Base-by-base conservation (phyloP, 2,329 filamentous ascomycete species). In the Aspergillus ibericus region DNA sequence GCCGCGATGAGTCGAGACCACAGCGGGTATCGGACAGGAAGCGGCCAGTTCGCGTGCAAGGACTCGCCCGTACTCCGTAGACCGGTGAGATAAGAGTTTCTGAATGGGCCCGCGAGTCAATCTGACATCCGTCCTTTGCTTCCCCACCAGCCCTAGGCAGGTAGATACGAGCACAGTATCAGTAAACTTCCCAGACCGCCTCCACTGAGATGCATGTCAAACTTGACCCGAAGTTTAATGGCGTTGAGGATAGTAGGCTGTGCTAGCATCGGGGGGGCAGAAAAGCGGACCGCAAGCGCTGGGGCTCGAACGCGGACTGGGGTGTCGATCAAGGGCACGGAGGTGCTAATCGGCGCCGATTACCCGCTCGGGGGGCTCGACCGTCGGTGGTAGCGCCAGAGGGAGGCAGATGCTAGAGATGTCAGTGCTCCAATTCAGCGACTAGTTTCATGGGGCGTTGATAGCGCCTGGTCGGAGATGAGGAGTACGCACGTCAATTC, bases 321-420 rank as follows among this genome's bases (percentile, higher is more conserved):
- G 44, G 22, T 40, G 60, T 58, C 54, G 56, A 64, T 64, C 62
- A 56, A 18, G 48, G 25, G 42, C 20, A 53, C 34, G 38, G 49
- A 20, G 22, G 55, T 55, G 44, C 52, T 52, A 59, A 58, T 64
- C 36, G 53, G 20, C 53, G 57, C 57, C 55, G 53, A 50, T 22
- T 53, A 59, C 49, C 53, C 53, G 53, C 61, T 60, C 57, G 53
- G 55, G 61, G 55, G 55, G 53, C 51, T 58, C 46, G 34, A 56
- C 51, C 35, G 22, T 27, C 51, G 36, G 51, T 29, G 16, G 16
- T 53, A 44, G 51, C 40, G 51, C 38, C 51, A 44, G 29, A 27
- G 18, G 51, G 18, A 44, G 51, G 25, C 44, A 49, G 32, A 25
- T 32, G 36, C 54, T 42, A 56, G 46, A 48, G 27, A 8, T 32